phyloP scores from a whole-genome alignment of 225 moss, liverwort and hornwort species.

The Anthoceros angustus region DNA sequence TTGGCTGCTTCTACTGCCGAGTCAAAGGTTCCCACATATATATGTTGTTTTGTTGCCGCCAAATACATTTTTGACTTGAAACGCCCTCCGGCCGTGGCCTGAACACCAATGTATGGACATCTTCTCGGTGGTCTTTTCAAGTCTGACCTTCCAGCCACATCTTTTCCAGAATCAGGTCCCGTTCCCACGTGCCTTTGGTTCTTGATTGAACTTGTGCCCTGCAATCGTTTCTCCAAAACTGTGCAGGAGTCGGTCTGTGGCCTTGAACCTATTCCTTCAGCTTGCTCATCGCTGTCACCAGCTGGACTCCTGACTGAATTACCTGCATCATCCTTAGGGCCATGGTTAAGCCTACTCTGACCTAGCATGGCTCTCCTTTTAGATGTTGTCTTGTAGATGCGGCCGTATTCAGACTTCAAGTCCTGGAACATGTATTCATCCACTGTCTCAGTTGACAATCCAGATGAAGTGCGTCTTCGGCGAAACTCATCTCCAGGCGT shows the following conservation, averaged over 20 bases:
- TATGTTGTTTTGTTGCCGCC: constrained; percentile 1
- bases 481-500: neutral
- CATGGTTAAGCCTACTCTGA: neutral
- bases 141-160: neutral
- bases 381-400: neutral
- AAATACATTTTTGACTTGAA: constrained; percentile 3
- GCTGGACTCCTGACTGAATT: neutral
- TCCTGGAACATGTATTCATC: neutral
- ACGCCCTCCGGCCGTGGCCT: neutral
- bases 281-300: neutral
- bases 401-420: constrained; percentile 2
- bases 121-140: neutral
- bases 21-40: constrained; percentile 5
- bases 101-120: neutral
- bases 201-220: neutral
- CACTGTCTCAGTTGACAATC: neutral
- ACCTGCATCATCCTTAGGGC: neutral
- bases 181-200: neutral
- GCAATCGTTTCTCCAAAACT: neutral
- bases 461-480: neutral
- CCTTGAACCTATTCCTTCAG: neutral
- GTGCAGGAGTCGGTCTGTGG: neutral
- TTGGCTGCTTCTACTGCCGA: neutral
- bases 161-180: neutral
- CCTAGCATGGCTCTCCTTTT: neutral